A percentile compares a stretch with the other conserved stretches of the same genome.
Conservation (phyloP, 495 filamentous ascomycete species). For the Echria macrotheca region DNA sequence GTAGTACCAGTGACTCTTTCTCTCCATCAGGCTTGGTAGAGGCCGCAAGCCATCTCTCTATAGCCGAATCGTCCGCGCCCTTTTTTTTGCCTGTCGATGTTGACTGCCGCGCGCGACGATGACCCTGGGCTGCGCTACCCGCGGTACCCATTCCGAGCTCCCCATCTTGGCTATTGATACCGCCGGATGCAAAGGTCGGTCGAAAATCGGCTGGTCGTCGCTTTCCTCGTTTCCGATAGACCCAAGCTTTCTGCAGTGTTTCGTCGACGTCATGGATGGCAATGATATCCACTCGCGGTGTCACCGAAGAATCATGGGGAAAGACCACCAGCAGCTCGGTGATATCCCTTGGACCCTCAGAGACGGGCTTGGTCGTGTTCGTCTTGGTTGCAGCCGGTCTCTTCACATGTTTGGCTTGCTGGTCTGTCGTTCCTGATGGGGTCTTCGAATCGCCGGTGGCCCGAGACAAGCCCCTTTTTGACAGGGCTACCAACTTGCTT, state of each 20-base stretch:
- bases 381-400: conserved; percentile 3
- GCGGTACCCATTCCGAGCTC: conserved; percentile 7
- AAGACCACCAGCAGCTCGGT: conserved; percentile 6
- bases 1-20: background rate
- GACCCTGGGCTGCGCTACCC: conserved; percentile 6
- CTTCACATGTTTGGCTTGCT: background rate
- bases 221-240: conserved; percentile 10
- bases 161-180: conserved; percentile 11
- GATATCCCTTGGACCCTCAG: background rate
- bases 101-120: background rate
- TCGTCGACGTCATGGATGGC: conserved; percentile 17
- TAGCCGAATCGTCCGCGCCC: background rate
- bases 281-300: conserved; percentile 13
- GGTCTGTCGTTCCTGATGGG: background rate
- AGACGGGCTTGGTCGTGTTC: background rate
- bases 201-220: conserved; percentile 6
- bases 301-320: background rate
- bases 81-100: conserved; percentile 1
- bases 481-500: background rate
- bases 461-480: conserved; percentile 1
- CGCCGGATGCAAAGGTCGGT: conserved; percentile 1
- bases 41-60: conserved; percentile 8
- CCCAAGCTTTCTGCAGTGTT: conserved; percentile 10
- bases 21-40: too few relatives aligned
- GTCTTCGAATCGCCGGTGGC: background rate